phyloP scores from a whole-genome alignment of 805 yeast species.

The Schizosaccharomyces pombe region DNA sequence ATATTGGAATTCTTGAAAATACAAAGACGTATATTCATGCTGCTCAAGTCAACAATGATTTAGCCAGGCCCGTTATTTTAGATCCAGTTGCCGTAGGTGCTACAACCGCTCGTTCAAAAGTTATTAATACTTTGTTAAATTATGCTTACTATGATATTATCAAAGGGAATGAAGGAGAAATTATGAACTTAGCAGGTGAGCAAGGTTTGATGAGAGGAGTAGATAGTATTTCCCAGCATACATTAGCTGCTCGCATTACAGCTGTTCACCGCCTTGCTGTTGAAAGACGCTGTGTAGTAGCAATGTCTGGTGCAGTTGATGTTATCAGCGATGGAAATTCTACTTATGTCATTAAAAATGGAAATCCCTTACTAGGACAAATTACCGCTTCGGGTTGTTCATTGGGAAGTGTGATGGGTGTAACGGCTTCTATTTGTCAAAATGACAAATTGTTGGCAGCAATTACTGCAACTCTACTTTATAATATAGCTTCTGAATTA shows the following conservation, averaged over 20 bases:
- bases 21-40: slow-evolving; percentile 25
- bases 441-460: slow-evolving; percentile 24
- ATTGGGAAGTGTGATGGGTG: slow-evolving; percentile 46
- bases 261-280: slow-evolving; percentile 8
- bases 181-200: slow-evolving; percentile 32
- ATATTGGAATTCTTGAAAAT: slow-evolving; percentile 47
- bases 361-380: slow-evolving; percentile 35
- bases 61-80: slow-evolving; percentile 40
- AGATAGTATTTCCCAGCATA: slow-evolving; percentile 22
- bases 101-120: slow-evolving; percentile 28
- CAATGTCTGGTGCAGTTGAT: slow-evolving; percentile 43
- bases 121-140: slow-evolving; percentile 28
- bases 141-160: slow-evolving; percentile 36
- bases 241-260: slow-evolving; percentile 20
- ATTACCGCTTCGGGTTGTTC: slow-evolving; percentile 75
- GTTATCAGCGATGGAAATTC: slow-evolving; percentile 25
- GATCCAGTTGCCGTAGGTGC: slow-evolving; percentile 95
- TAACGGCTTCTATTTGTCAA: slow-evolving; percentile 26
- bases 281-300: slow-evolving; percentile 20
- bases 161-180: slow-evolving; percentile 76
- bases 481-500: slow-evolving; percentile 35
- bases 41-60: slow-evolving; percentile 30
- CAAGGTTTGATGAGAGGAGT: slow-evolving; percentile 43
- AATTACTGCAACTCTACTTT: slow-evolving; percentile 30
- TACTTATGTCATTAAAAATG: slow-evolving; percentile 25